These are phyloP conservation scores for Arbutus unedo DNA, from an alignment of 148 eudicot species.

Conservation along the genomic window DNA sequence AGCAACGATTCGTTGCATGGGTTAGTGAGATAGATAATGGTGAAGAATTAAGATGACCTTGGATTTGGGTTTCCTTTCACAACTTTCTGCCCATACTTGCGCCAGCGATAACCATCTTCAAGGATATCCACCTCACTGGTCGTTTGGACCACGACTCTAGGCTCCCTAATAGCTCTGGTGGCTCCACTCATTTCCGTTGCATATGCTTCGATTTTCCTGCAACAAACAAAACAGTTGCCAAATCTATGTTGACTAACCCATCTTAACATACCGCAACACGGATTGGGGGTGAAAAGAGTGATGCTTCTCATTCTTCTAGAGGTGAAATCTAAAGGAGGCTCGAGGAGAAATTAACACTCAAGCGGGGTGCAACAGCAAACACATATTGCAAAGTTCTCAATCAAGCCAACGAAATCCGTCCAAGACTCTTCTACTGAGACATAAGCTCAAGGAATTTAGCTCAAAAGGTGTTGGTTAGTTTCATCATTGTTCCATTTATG, in stretches of 20 bases:
- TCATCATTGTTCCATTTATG: neutral
- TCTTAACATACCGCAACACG: neutral
- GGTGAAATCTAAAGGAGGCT: neutral
- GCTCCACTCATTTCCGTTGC: constrained; percentile 50
- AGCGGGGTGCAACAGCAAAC: no score
- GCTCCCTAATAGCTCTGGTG: constrained; percentile 57
- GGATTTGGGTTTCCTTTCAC: constrained; percentile 76
- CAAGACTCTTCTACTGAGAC: neutral
- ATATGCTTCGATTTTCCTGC: constrained; percentile 54
- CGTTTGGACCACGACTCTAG: constrained; percentile 67
- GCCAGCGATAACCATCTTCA: constrained; percentile 71
- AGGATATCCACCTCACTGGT: constrained; percentile 67
- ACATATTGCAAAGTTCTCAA: no score
- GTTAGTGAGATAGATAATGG: neutral
- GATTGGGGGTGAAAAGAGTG: neutral
- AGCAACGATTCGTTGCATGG: neutral
- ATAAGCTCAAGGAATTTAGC: neutral
- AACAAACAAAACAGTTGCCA: neutral
- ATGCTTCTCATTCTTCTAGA: neutral
- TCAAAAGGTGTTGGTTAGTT: neutral
- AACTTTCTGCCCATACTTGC: constrained; percentile 69
- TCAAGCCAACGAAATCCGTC: neutral
- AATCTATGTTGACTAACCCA: neutral
- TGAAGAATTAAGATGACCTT: constrained; percentile 30
- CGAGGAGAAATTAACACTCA: neutral